These are phyloP conservation scores for Ustilago cynodontis DNA, from an alignment of 1,284 basidiomycete species.

Conservation along the genomic window DNA sequence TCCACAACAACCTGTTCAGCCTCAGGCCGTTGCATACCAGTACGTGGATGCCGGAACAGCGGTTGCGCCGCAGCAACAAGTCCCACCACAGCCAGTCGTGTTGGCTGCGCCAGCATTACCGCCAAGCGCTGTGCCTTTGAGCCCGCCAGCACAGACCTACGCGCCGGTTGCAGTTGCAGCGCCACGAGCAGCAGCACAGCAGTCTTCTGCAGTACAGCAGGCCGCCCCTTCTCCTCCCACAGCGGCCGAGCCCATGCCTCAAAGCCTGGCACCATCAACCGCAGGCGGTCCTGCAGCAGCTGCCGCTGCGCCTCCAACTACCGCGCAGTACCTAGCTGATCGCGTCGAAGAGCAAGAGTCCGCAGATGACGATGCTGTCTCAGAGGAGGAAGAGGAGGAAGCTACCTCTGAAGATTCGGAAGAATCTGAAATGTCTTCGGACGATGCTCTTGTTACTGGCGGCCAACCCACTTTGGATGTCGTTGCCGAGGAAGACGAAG, in stretches of 20 bases:
- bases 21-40: background rate
- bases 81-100: background rate
- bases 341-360: conserved; percentile 40
- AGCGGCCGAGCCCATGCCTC: background rate
- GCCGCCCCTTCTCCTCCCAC: background rate
- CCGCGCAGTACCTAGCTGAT: conserved; percentile 36
- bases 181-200: conserved; percentile 5
- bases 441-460: conserved; percentile 35
- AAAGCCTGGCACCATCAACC: background rate
- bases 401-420: conserved; percentile 23
- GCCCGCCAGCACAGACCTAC: conserved; percentile 22
- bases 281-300: background rate
- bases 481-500: conserved; percentile 61
- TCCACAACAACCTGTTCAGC: conserved; percentile 2
- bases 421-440: conserved; percentile 35
- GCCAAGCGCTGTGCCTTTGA: background rate
- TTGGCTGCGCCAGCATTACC: conserved; percentile 4
- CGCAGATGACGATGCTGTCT: conserved; percentile 12
- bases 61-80: conserved; percentile 10
- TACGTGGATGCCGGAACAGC: background rate
- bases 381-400: conserved; percentile 20
- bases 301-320: conserved; percentile 18
- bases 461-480: conserved; percentile 50
- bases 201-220: background rate
- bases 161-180: conserved; percentile 33